phyloP scores from a whole-genome alignment of 306 rosid genomes.

The Citrullus mucosospermus region DNA sequence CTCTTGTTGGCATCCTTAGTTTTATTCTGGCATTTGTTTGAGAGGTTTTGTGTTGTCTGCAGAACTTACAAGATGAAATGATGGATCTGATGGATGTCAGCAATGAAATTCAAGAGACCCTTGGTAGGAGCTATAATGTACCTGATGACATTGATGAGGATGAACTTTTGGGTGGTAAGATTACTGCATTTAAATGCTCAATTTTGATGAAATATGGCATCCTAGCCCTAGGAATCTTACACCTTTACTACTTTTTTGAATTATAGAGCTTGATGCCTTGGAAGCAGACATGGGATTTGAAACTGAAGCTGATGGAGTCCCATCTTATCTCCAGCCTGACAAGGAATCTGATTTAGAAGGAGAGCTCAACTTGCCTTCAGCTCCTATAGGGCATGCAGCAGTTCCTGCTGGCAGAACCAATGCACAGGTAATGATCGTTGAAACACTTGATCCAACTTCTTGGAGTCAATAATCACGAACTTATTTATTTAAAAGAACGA shows the following conservation, averaged over 20 bases:
- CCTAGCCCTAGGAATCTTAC: not conserved
- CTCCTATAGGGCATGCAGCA: conserved; percentile 62
- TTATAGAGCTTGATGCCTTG: conserved; percentile 82
- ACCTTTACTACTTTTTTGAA: not conserved
- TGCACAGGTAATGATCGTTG: conserved; percentile 37
- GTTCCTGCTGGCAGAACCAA: conserved; percentile 53
- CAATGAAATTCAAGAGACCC: conserved; percentile 80
- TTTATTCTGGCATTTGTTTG: conserved; percentile 5
- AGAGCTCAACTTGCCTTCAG: conserved; percentile 82
- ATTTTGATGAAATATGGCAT: not conserved
- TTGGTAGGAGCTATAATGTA: conserved; percentile 93
- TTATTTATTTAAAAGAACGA: not conserved
- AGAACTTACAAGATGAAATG: conserved; percentile 98
- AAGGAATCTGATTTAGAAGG: conserved; percentile 70
- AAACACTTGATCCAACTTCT: not conserved
- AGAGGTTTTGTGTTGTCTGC: conserved; percentile 13
- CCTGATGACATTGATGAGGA: conserved; percentile 98
- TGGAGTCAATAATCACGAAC: not conserved
- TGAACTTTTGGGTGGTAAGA: conserved; percentile 93
- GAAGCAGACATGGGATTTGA: conserved; percentile 92
- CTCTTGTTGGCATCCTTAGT: conserved; percentile 1
- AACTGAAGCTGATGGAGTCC: conserved; percentile 71
- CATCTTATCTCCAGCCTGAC: conserved; percentile 96
- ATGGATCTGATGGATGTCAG: conserved; percentile 98
- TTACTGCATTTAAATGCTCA: conserved; percentile 9